Base-by-base conservation (phyloP, 2,329 filamentous ascomycete species). In the Colletotrichum sp. region DNA sequence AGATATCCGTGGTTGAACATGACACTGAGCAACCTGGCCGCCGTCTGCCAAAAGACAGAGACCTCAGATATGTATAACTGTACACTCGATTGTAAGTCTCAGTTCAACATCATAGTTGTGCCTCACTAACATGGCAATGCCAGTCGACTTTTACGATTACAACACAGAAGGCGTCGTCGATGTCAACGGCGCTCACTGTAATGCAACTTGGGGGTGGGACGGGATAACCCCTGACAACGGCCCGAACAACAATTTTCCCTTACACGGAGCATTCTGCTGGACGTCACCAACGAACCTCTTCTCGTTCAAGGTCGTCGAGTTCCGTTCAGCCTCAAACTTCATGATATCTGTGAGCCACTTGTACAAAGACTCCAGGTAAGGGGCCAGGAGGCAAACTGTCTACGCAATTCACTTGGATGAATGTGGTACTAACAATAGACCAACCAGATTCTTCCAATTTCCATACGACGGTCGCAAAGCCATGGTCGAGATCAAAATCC, bases 231-330 rank as follows among this genome's bases (percentile, higher is more conserved):
- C 71, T 8, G 34, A 71, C 15, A 71, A 78, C 12, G 80, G 80
- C 19, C 44, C 88, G 85, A 3, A 77, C 77, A 57, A 80, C 72
- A 72, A 63, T 32, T 80, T 77, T 27, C 68, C 67, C 30, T 71
- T 27, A 15, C n/a, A 72, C 19, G 73, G 70, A 59, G 28, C 61
- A 30, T 34, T 77, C 52, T 78, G 77, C 77, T 78, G 32, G 71
- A 68, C 36, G 13, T 44, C 68, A 8, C 32, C 34, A 15, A 48
- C 55, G 13, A 77, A 78, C 22, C n/a, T 60, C 1, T 78, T 78
- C 61, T 73, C 70, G 66, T 71, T 78, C 39, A 71, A 69, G 72
- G 67, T 78, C 19, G 55, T 57, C 22, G 57, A 60, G 59, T 78
- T 78, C 52, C 36, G 52, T 13, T 78, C 77, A 19, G 77, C 77